A percentile compares a stretch with the other conserved stretches of the same genome.
phyloP scores from a whole-genome alignment of 139 green algal genomes.

The Picochlorum sp. region DNA sequence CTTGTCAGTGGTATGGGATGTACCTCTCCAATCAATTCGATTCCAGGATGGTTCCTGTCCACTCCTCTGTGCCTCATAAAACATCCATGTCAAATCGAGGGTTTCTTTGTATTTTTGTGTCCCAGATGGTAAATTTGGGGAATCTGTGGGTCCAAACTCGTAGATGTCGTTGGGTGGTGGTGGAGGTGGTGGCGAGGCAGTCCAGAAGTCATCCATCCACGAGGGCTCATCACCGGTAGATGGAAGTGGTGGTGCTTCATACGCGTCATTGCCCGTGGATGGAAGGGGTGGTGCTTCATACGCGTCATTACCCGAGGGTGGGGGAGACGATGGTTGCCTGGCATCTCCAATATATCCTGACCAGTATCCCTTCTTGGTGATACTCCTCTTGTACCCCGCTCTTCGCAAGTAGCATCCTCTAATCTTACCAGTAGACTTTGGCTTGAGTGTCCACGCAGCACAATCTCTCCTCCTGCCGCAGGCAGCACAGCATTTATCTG shows the following conservation, averaged over 20 bases:
- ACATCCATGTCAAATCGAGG: conserved; percentile 26
- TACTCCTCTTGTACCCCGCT: conserved; percentile 1
- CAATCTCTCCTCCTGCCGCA: conserved; percentile 3
- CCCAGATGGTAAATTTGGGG: not conserved
- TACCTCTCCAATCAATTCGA: conserved; percentile 37
- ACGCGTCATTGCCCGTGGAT: not conserved
- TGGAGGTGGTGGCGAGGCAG: conserved; percentile 1
- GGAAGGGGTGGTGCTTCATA: not conserved
- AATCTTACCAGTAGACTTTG: not conserved
- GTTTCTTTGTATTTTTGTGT: conserved; percentile 25
- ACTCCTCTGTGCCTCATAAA: conserved; percentile 42
- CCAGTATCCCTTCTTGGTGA: conserved; percentile 2
- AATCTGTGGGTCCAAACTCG: not conserved
- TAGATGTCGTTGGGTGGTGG: conserved; percentile 5
- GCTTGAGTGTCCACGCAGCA: conserved; percentile 7
- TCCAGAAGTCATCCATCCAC: not conserved
- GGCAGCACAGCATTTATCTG: conserved; percentile 2
- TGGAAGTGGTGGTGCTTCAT: not conserved
- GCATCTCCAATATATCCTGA: not conserved
- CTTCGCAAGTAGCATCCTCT: conserved; percentile 4
- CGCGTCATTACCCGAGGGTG: not conserved
- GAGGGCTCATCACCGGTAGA: not conserved
- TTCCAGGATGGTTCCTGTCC: conserved; percentile 29
- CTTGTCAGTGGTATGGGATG: conserved; percentile 23
- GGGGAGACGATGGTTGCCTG: conserved; percentile 1